Base-by-base conservation (phyloP, 1,139 yeast species). In the Yamadazyma sp. region DNA sequence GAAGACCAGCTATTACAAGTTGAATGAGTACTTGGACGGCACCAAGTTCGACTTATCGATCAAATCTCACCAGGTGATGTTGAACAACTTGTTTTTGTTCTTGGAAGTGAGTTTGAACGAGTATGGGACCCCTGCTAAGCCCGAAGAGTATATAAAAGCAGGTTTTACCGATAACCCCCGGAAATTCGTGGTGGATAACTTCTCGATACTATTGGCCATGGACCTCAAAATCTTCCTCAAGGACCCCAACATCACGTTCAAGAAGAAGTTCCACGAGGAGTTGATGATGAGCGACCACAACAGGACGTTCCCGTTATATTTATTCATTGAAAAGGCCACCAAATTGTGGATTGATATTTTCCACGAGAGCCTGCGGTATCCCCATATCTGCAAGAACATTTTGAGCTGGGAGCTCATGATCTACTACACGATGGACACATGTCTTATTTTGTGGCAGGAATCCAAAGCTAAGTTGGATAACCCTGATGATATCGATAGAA, bases 381-480 rank as follows among this genome's bases (percentile, higher is more conserved):
- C 77, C 4, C 55, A 54, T 34, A 62, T 80, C 37, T 63, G 66
- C 37, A 64, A 66, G 14, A 64, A 73, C 15, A 65, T 79, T 35
- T 72, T 78, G 47, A 67, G 74, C 37, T 78, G 85, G 76, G 80
- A 73, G 40, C 54, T 75, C 27, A 61, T 82, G 59, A 80, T 78
- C 45, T 77, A 75, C 52, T 64, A 69, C 33, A 72, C 82, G 27
- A 72, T 82, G 69, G 64, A 71, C 37, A 76, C 76, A 47, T 73
- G 82, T 48, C 65, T 85, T 49, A 70, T 76, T 32, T 64, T 84
- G 36, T 86, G 95, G 95, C 78, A 75, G 46, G 79, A 74, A 37
- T 79, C 94, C 1, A 68, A 70, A 33, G 86, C 90, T 4, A 73
- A 68, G 44, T 53, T 65, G 42, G 64, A 61, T 29, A 59, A 58